Evolutionary conservation across 2,329 filamentous ascomycete genomes (phyloP).

Genomic region (Canariomyces notabilis): DNA sequence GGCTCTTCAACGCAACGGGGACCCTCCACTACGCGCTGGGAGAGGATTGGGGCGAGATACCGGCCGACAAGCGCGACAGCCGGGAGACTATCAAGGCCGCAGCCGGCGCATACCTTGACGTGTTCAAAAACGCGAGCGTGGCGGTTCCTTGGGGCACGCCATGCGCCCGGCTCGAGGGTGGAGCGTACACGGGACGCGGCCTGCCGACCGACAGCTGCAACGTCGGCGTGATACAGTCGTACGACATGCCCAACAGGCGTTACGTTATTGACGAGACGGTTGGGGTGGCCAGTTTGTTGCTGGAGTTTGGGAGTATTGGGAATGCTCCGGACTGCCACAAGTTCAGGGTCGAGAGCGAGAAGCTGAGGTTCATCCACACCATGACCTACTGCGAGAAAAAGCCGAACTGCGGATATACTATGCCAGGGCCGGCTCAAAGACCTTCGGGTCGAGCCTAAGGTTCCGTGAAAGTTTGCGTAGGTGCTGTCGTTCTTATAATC

Average conservation of each 20-base stretch:
- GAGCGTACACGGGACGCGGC: slow-evolving; percentile 29
- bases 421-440: no score
- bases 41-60: slow-evolving; percentile 10
- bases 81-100: slow-evolving; percentile 6
- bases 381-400: slow-evolving; percentile 14
- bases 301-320: slow-evolving; percentile 12
- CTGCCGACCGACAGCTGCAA: slow-evolving; percentile 26
- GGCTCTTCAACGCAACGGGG: slow-evolving; percentile 12
- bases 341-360: slow-evolving; percentile 12
- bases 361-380: slow-evolving; percentile 11
- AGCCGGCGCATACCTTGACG: slow-evolving; percentile 14
- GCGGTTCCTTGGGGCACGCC: slow-evolving; percentile 34
- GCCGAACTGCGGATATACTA: slow-evolving; percentile 7
- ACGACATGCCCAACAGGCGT: slow-evolving; percentile 11
- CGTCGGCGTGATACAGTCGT: slow-evolving; percentile 21
- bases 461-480: no score
- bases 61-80: background rate
- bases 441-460: no score
- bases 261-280: slow-evolving; percentile 15
- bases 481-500: no score
- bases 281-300: slow-evolving; percentile 11
- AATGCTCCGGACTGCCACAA: slow-evolving; percentile 13
- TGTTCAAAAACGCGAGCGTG: slow-evolving; percentile 17
- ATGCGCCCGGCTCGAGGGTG: slow-evolving; percentile 30
- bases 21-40: slow-evolving; percentile 3